phyloP scores from a whole-genome alignment of 2,329 filamentous ascomycete species.

The Alternaria viburni region DNA sequence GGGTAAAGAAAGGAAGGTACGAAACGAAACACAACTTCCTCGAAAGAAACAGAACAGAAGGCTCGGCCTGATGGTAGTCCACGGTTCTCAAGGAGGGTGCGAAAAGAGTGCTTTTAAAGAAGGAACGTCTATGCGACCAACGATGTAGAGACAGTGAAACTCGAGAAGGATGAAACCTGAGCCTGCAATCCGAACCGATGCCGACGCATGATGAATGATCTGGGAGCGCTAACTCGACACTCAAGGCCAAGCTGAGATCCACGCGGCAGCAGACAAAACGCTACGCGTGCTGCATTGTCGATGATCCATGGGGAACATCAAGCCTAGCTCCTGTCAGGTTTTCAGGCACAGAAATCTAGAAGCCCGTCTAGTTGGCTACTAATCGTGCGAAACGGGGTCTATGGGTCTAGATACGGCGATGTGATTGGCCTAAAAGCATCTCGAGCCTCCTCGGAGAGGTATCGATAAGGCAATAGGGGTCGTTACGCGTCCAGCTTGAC shows the following conservation, averaged over 20 bases:
- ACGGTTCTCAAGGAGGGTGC: slow-evolving; percentile 33
- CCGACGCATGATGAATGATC: slow-evolving; percentile 29
- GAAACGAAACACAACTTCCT: slow-evolving; percentile 29
- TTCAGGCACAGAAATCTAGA: slow-evolving; percentile 14
- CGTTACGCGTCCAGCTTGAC: slow-evolving; percentile 43
- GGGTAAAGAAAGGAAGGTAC: slow-evolving; percentile 24
- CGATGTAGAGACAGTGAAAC: slow-evolving; percentile 20
- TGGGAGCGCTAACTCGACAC: slow-evolving; percentile 23
- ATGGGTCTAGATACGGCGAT: slow-evolving; percentile 4
- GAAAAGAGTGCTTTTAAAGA: slow-evolving; percentile 37
- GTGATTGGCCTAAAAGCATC: slow-evolving; percentile 28
- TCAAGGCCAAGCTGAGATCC: slow-evolving; percentile 19
- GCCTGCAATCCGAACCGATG: slow-evolving; percentile 14
- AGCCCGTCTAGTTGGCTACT: slow-evolving; percentile 13
- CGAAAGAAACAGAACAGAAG: slow-evolving; percentile 29
- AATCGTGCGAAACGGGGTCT: slow-evolving; percentile 18
- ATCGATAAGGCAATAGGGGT: slow-evolving; percentile 27
- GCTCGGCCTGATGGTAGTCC: slow-evolving; percentile 39
- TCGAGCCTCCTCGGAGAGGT: slow-evolving; percentile 18
- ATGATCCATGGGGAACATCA: slow-evolving; percentile 9
- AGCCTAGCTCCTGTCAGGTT: slow-evolving; percentile 12
- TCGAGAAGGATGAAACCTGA: slow-evolving; percentile 26
- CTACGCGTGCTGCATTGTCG: slow-evolving; percentile 22
- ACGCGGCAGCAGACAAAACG: slow-evolving; percentile 28
- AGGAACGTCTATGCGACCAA: slow-evolving; percentile 21